Evolutionary conservation across 2,329 filamentous ascomycete genomes (phyloP), one percentile per base, ranked within the genome.

Genomic region (Sarocladium brachiariae): DNA sequence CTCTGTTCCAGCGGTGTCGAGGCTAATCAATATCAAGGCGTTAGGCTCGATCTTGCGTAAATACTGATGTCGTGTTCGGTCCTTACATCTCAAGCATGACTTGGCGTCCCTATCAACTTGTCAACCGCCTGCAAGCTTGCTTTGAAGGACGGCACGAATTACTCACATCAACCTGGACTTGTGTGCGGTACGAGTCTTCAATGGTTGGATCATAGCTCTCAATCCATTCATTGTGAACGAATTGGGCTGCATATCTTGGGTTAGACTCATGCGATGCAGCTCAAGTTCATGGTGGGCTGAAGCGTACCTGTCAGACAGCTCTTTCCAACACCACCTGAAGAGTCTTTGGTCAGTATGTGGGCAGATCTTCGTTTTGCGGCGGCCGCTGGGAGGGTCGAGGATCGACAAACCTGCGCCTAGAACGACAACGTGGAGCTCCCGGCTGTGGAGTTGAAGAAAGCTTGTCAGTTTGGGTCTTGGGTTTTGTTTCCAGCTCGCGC

Each of bases 161-260:
- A 80, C 87, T 76, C 72, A 93, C 89, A 76, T 96, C 89, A 55
- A 96, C 87, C 59, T 90, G 76, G 39, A 87, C 75, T 58, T 87
- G 83, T 54, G 84, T 87, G 54, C 85, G 77, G 64, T 89, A 89
- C 25, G 85, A 86, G 66, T 89, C 85, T 64, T 89, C 85, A 59
- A 89, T 89, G 16, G 85, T 89, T 14, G 85, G 85, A 65, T 89
- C 85, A 69, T 89, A 89, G 66, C 83, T 87, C 68, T 95, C 89
- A 64, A 95, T 92, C 87, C 89, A 95, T 60, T 95, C 86, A 71
- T 93, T 91, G 68, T 93, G 89, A 49, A 95, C 89, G 62, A 95
- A 95, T 75, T 95, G 89, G 61, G 90, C 89, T 89, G 55, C 55
- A 51, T 5, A 23, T 51, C 52, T 55, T 51, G 39, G 49, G 31